These are phyloP conservation scores for Noccaea caerulescens DNA, from an alignment of 345 rosid species.

Conservation along the genomic window DNA sequence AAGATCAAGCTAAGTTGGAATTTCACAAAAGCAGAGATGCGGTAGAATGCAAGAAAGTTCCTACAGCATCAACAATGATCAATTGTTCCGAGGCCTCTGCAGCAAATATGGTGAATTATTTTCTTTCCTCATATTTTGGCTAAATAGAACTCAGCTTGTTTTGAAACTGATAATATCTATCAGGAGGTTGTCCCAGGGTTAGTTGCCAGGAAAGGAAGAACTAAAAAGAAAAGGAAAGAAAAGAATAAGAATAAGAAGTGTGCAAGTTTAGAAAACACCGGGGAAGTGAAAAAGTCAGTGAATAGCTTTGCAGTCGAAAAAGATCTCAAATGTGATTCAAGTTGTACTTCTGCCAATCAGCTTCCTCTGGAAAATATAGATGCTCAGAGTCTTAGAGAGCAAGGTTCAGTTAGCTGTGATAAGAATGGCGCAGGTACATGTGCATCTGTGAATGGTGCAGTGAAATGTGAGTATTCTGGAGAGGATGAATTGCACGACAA, in stretches of 20 bases:
- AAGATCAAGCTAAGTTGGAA: constrained; percentile 32
- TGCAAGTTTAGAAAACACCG: constrained; percentile 44
- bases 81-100: constrained; percentile 45
- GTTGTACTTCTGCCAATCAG: constrained; percentile 47
- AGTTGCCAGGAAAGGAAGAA: constrained; percentile 56
- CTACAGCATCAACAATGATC: constrained; percentile 44
- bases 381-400: constrained; percentile 44
- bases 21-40: constrained; percentile 42
- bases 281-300: constrained; percentile 41
- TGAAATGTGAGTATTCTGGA: constrained; percentile 40
- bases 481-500: constrained; percentile 38
- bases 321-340: constrained; percentile 38
- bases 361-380: constrained; percentile 44
- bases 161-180: constrained; percentile 57
- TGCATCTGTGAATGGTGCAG: constrained; percentile 36
- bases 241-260: constrained; percentile 65
- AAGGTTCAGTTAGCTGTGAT: constrained; percentile 41
- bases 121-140: constrained; percentile 32
- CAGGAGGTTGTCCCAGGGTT: constrained; percentile 66
- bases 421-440: constrained; percentile 35
- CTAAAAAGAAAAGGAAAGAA: constrained; percentile 61
- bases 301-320: constrained; percentile 41
- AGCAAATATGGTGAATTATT: constrained; percentile 50
- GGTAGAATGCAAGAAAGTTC: constrained; percentile 50
- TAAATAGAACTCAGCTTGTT: constrained; percentile 32